Percentiles rank a stretch among this genome's conserved stretches.
phyloP scores from a whole-genome alignment of 2,329 filamentous ascomycete species.

The Calonectria pseudoreteaudii region DNA sequence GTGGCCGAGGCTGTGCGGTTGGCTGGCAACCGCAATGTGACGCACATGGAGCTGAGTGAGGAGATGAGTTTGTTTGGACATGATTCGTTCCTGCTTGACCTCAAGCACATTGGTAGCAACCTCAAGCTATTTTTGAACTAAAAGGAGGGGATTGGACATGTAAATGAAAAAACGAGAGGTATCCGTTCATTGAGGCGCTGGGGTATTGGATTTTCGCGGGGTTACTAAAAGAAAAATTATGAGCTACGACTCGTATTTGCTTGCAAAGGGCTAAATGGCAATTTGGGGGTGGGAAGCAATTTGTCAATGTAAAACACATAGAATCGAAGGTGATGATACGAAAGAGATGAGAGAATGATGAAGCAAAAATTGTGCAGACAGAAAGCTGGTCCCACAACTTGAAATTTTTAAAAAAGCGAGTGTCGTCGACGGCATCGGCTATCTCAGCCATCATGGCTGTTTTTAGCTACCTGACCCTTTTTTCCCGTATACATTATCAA shows the following conservation, averaged over 20 bases:
- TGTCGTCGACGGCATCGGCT: conserved; percentile 10
- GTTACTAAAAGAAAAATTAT: not conserved
- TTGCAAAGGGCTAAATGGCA: not conserved
- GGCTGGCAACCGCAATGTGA: conserved; percentile 83
- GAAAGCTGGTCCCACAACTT: not conserved
- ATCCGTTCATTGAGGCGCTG: not conserved
- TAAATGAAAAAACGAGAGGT: not conserved
- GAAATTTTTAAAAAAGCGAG: conserved; percentile 10
- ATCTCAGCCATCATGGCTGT: not conserved
- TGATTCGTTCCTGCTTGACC: conserved; percentile 93
- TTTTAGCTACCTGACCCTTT: not conserved
- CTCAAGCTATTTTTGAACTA: conserved; percentile 82
- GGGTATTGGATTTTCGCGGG: not conserved
- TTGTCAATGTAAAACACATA: not conserved
- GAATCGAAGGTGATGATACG: not conserved
- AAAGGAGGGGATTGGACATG: not conserved
- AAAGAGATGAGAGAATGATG: not conserved
- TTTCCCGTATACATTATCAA: conserved; percentile 24
- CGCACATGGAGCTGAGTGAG: conserved; percentile 91
- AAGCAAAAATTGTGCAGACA: not conserved
- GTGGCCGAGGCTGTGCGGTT: conserved; percentile 85
- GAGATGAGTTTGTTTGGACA: conserved; percentile 96
- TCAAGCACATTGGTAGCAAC: conserved; percentile 90
- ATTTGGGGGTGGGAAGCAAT: not conserved
- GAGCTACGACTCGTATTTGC: not conserved